Conservation (phyloP, 345 rosid species). For the Cardamine occulta region DNA sequence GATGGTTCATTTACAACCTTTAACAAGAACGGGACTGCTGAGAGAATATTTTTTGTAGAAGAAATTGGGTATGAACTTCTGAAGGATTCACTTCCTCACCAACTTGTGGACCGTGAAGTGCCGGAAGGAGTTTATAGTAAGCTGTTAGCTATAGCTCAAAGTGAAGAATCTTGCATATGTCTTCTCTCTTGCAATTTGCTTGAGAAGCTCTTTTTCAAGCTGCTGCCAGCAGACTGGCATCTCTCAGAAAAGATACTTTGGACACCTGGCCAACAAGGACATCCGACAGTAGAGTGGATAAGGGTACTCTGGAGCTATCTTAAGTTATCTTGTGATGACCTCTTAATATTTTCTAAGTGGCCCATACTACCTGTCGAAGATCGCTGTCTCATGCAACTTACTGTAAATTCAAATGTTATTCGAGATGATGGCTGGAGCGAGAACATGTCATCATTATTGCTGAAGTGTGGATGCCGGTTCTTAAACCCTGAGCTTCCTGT, state of each 20-base stretch:
- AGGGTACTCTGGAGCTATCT: slow-evolving; percentile 76
- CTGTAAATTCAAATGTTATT: slow-evolving; percentile 73
- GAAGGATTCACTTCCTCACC: slow-evolving; percentile 78
- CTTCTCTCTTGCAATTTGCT: slow-evolving; percentile 81
- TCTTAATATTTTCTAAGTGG: slow-evolving; percentile 85
- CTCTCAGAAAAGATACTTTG: slow-evolving; percentile 68
- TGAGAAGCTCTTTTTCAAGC: slow-evolving; percentile 81
- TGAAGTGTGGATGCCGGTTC: slow-evolving; percentile 84
- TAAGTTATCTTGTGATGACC: slow-evolving; percentile 77
- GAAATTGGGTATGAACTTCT: slow-evolving; percentile 79
- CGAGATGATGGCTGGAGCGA: slow-evolving; percentile 93
- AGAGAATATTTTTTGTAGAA: slow-evolving; percentile 74
- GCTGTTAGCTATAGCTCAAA: slow-evolving; percentile 73
- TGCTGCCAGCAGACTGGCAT: slow-evolving; percentile 92
- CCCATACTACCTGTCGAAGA: slow-evolving; percentile 92
- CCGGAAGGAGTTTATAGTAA: slow-evolving; percentile 66
- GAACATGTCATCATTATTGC: slow-evolving; percentile 83
- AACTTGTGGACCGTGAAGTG: slow-evolving; percentile 70
- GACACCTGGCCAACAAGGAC: slow-evolving; percentile 79
- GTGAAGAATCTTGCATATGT: slow-evolving; percentile 67
- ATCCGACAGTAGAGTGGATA: slow-evolving; percentile 85
- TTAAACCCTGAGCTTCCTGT: slow-evolving; percentile 65
- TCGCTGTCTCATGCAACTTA: slow-evolving; percentile 64
- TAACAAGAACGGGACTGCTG: slow-evolving; percentile 74
- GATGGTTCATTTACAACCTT: slow-evolving; percentile 79